A percentile compares a stretch with the other conserved stretches of the same genome.
Conservation (phyloP, 495 filamentous ascomycete species). For the Neurospora sp. region DNA sequence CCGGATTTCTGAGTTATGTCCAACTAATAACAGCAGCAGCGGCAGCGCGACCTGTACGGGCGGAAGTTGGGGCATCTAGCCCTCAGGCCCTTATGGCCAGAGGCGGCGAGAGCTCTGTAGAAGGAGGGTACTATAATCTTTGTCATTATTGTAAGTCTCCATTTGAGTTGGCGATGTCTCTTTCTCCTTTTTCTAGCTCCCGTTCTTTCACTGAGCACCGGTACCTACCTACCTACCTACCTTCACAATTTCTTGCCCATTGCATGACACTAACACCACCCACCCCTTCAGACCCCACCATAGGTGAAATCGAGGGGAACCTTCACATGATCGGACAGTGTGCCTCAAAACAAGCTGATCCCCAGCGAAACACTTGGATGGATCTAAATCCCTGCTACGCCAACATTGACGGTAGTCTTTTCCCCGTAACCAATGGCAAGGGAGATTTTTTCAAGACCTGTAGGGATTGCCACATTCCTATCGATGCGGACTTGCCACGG, state of each 20-base stretch:
- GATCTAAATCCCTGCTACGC: neutral
- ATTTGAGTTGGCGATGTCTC: neutral
- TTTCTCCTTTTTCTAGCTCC: neutral
- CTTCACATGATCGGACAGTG: neutral
- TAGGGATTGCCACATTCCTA: neutral
- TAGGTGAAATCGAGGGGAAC: neutral
- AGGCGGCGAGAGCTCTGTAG: neutral
- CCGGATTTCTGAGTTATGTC: neutral
- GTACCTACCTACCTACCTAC: neutral
- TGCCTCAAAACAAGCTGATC: neutral
- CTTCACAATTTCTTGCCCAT: neutral
- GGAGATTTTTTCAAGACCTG: neutral
- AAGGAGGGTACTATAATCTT: neutral
- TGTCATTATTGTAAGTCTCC: neutral
- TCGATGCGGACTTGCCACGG: neutral
- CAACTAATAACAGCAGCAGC: neutral
- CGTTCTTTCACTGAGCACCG: neutral
- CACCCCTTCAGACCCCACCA: neutral
- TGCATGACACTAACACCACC: neutral
- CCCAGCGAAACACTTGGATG: neutral
- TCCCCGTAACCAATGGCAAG: neutral
- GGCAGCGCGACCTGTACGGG: neutral
- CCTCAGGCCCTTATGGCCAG: neutral
- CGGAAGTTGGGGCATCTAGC: neutral
- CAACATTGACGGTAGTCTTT: neutral